These are phyloP conservation scores for Nakaseomyces uthaithaninus DNA, from an alignment of 1,139 yeast genomes.

Conservation along the genomic window DNA sequence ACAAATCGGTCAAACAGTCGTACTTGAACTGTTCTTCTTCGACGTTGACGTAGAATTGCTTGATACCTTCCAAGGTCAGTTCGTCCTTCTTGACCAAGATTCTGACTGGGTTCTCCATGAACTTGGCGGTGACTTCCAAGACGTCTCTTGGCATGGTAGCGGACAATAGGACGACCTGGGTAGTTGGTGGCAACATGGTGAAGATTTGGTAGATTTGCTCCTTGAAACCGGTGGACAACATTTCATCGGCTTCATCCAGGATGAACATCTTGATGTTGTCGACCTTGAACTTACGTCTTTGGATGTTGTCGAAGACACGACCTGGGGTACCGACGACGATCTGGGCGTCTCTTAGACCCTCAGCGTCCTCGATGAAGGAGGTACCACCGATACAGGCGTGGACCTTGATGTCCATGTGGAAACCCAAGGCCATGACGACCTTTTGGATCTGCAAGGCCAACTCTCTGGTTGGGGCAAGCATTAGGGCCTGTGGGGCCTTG, in stretches of 20 bases:
- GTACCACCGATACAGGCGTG: constrained; percentile 99
- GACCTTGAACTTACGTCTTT: constrained; percentile 85
- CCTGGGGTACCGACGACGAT: constrained; percentile 99
- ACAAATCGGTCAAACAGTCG: constrained; percentile 92
- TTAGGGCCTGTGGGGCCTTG: constrained; percentile 84
- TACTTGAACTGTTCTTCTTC: constrained; percentile 90
- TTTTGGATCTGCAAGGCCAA: constrained; percentile 96
- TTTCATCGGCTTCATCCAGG: constrained; percentile 98
- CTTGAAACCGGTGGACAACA: constrained; percentile 94
- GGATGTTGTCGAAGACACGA: constrained; percentile 96
- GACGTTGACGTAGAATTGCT: constrained; percentile 91
- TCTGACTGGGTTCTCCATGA: constrained; percentile 96
- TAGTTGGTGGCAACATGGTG: constrained; percentile 86
- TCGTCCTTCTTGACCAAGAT: constrained; percentile 97
- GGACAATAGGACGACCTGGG: constrained; percentile 92
- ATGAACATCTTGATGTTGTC: constrained; percentile 92
- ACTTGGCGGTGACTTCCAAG: constrained; percentile 90
- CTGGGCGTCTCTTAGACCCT: constrained; percentile 85
- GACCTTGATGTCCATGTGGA: constrained; percentile 86
- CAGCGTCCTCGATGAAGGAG: constrained; percentile 81
- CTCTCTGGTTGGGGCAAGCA: constrained; percentile 98
- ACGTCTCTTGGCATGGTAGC: constrained; percentile 99
- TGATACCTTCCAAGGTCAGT: constrained; percentile 95
- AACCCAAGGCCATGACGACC: constrained; percentile 89
- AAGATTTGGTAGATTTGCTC: constrained; percentile 96